phyloP scores from a whole-genome alignment of 768 basidiomycete genomes.

The Suillus subluteus region DNA sequence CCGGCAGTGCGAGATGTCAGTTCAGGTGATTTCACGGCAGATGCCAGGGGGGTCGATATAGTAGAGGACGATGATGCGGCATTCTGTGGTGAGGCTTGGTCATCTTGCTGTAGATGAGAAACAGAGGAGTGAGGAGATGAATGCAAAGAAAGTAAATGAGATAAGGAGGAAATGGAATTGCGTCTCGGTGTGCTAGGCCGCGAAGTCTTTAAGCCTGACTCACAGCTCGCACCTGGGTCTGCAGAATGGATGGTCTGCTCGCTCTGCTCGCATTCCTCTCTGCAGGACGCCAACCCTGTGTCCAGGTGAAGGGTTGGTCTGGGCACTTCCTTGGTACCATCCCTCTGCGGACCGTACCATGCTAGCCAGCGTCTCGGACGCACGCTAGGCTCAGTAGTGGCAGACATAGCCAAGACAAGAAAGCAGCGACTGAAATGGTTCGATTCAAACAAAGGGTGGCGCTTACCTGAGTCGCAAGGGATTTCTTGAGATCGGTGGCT shows the following conservation, averaged over 20 bases:
- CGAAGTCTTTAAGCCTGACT: slow-evolving; percentile 17
- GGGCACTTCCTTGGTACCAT: slow-evolving; percentile 21
- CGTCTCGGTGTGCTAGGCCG: slow-evolving; percentile 26
- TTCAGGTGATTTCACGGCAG: slow-evolving; percentile 40
- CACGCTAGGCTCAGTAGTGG: slow-evolving; percentile 5
- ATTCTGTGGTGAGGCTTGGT: slow-evolving; percentile 12
- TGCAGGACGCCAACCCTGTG: slow-evolving; percentile 21
- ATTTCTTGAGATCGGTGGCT: slow-evolving; percentile 30
- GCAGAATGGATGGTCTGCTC: slow-evolving; percentile 5
- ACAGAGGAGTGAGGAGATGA: slow-evolving; percentile 18
- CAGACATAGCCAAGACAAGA: slow-evolving; percentile 17
- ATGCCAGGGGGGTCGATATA: slow-evolving; percentile 29
- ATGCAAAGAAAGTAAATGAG: slow-evolving; percentile 31
- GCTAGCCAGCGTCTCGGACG: slow-evolving; percentile 32
- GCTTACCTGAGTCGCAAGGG: slow-evolving; percentile 36
- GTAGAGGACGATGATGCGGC: slow-evolving; percentile 16
- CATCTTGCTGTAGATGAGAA: slow-evolving; percentile 27
- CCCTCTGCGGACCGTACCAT: slow-evolving; percentile 31
- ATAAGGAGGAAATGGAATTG: slow-evolving; percentile 28
- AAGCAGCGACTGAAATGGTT: slow-evolving; percentile 16
- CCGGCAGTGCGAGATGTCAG: slow-evolving; percentile 40
- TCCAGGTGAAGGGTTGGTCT: slow-evolving; percentile 16
- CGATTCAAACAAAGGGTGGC: slow-evolving; percentile 21
- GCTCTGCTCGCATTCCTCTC: slow-evolving; percentile 19
- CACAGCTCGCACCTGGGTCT: slow-evolving; percentile 11